Base-by-base conservation (phyloP, 2,329 filamentous ascomycete species). In the Fusarium burgessii region DNA sequence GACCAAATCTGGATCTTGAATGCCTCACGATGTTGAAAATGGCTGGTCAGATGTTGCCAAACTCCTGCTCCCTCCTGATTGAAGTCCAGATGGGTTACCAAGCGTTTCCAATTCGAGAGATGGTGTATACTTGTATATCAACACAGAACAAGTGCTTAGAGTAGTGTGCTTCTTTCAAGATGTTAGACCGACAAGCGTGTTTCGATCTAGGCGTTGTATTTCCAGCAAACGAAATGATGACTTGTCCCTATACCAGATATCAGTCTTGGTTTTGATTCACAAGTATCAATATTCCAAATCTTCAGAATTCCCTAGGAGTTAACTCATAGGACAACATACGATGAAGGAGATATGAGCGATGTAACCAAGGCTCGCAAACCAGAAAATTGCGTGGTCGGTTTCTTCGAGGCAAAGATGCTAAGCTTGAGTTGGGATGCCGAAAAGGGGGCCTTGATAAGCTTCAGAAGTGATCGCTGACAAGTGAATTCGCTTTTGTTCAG, bases 391-490 rank as follows among this genome's bases (percentile, higher is more conserved):
- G 29, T 11, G 15, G 43, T 9, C 12, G n/a, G 23, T 15, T 38
- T 14, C 20, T 41, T 35, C n/a, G 25, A 12, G 15, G 18, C 13
- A 55, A 62, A n/a, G 15, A 13, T 40, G 10, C 38, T 23, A 13
- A 23, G 10, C 17, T 15, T 18, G 20, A 49, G 41, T 41, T 55
- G 29, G 18, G 12, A 33, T 20, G 36, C 18, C 40, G 45, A 32
- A 46, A 41, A 42, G n/a, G 32, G 25, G 23, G 27, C 27, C 38
- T 41, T 60, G 33, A 23, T 46, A 63, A 54, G 40, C 33, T 41
- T 62, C 36, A 45, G 29, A 40, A 35, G 38, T 59, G 62, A 58
- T 68, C 72, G 70, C 66, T 67, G 62, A 61, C 46, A 62, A 60
- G 60, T 54, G 42, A 49, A 64, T 49, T 43, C 58, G 56, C 70